Percentiles rank a stretch among this genome's conserved stretches.
Evolutionary conservation across 1,284 basidiomycete species (phyloP).

Genomic region (Austroboletus novae-zelandiae): DNA sequence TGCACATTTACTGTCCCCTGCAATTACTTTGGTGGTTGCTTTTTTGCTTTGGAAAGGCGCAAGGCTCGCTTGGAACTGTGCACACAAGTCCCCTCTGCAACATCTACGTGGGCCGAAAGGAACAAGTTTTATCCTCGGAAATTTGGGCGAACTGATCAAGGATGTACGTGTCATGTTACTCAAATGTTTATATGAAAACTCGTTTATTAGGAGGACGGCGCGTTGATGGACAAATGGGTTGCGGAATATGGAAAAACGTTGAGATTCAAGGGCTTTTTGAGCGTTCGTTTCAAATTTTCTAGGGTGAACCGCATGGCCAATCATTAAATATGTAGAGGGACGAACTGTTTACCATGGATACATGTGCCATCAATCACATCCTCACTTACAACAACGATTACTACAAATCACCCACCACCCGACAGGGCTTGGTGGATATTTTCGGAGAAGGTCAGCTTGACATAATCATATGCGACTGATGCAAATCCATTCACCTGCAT

Average conservation of each 20-base stretch:
- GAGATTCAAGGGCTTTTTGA: slow-evolving; percentile 38
- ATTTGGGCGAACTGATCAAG: slow-evolving; percentile 1
- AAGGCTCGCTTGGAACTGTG: not conserved
- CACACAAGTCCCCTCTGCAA: slow-evolving; percentile 5
- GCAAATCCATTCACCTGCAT: not conserved
- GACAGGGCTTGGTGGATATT: slow-evolving; percentile 19
- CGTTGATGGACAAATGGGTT: slow-evolving; percentile 38
- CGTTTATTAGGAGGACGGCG: slow-evolving; percentile 2
- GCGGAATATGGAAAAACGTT: slow-evolving; percentile 51
- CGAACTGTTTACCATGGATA: slow-evolving; percentile 32
- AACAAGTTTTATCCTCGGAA: slow-evolving; percentile 7
- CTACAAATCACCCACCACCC: slow-evolving; percentile 30
- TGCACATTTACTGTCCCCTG: not conserved
- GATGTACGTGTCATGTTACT: slow-evolving; percentile 6
- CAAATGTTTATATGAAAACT: not conserved
- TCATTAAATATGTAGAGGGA: slow-evolving; percentile 11
- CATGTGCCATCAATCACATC: slow-evolving; percentile 37
- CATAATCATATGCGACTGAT: too few relatives aligned
- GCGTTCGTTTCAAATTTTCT: not conserved
- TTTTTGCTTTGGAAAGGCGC: slow-evolving; percentile 5
- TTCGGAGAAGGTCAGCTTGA: slow-evolving; percentile 30
- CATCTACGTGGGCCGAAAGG: slow-evolving; percentile 9
- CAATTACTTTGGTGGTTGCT: not conserved
- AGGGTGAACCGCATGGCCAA: too few relatives aligned
- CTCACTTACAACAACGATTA: slow-evolving; percentile 35